Evolutionary conservation across 495 filamentous ascomycete species (phyloP).

Genomic region (Darksidea phi): DNA sequence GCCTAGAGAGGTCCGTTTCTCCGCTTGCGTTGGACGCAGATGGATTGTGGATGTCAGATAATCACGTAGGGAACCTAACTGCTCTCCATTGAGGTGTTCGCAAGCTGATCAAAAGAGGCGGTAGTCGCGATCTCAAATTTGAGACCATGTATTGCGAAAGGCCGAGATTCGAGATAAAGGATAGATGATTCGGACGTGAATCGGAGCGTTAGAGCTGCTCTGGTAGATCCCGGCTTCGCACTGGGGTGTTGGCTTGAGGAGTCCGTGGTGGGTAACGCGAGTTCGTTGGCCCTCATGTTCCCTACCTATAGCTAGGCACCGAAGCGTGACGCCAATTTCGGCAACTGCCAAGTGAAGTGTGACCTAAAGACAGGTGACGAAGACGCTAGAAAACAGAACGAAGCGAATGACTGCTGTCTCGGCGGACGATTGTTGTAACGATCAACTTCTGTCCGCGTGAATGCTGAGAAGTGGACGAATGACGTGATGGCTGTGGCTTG

Average conservation of each 20-base stretch:
- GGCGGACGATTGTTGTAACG: background rate
- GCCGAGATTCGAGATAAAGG: slow-evolving; percentile 52
- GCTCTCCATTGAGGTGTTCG: slow-evolving; percentile 51
- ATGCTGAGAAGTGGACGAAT: background rate
- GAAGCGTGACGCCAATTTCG: no score
- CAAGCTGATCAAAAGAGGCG: slow-evolving; percentile 48
- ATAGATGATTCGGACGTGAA: slow-evolving; percentile 55
- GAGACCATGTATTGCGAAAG: slow-evolving; percentile 43
- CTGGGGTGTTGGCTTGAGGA: slow-evolving; percentile 20
- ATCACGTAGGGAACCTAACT: slow-evolving; percentile 58
- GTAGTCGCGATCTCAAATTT: slow-evolving; percentile 45
- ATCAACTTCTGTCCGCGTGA: slow-evolving; percentile 8
- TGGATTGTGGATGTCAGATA: slow-evolving; percentile 44
- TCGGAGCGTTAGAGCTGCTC: slow-evolving; percentile 29
- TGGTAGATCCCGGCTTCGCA: slow-evolving; percentile 4
- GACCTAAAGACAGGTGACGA: background rate
- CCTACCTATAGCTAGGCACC: background rate
- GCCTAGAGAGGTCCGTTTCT: slow-evolving; percentile 34
- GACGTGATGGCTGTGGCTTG: slow-evolving; percentile 12
- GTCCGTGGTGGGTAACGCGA: slow-evolving; percentile 21
- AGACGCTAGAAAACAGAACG: background rate
- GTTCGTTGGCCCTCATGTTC: background rate
- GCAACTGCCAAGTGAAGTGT: background rate
- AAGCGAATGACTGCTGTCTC: slow-evolving; percentile 13
- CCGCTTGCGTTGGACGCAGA: background rate